Evolutionary conservation across 257 asterid genomes (phyloP), one percentile per base, ranked within the genome.

Genomic region (Solanum tarijense): DNA sequence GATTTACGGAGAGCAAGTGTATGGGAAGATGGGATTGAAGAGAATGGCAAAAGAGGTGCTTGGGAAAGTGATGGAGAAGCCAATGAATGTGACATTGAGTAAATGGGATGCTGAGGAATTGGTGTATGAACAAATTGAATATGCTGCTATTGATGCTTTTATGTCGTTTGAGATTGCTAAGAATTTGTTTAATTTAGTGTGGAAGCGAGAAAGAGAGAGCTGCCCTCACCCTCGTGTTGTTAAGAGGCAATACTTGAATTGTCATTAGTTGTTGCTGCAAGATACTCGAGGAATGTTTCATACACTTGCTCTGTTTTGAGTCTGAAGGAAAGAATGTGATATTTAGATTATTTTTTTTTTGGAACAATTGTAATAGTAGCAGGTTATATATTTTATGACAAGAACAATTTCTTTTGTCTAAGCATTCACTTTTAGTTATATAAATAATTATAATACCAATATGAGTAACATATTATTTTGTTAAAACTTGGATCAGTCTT

Each of bases 111-210:
- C 68, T 0, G 86, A 86, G 78, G 71, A 7, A 7, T 66, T 88
- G 72, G 13, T 79, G 12, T 32, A 65, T 71, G 73, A 88, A 74
- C 92, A 90, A 86, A 23, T 90, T 84, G 89, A 90, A 89, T 90
- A 90, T 85, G 86, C 86, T 83, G 85, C 88, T 12, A 87, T 84
- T 31, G 91, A 90, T 87, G 92, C 88, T 29, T 87, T 58, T 88
- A 83, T 86, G 23, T 90, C 92, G 2, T 83, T 29, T 55, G 87
- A 14, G 32, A 88, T 90, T 55, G 92, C 79, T 0, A 84, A 2
- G 4, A 38, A 60, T 1, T 14, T 84, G 66, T 29, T 41, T 43
- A 43, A 41, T 79, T 14, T 46, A 16, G 1, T 46, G 41, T 25
- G 36, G 62, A 32, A 25, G 2, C 41, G 14, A 46, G 39, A 81